Conservation (phyloP, 2,329 filamentous ascomycete species). For the Arthroderma sp. region DNA sequence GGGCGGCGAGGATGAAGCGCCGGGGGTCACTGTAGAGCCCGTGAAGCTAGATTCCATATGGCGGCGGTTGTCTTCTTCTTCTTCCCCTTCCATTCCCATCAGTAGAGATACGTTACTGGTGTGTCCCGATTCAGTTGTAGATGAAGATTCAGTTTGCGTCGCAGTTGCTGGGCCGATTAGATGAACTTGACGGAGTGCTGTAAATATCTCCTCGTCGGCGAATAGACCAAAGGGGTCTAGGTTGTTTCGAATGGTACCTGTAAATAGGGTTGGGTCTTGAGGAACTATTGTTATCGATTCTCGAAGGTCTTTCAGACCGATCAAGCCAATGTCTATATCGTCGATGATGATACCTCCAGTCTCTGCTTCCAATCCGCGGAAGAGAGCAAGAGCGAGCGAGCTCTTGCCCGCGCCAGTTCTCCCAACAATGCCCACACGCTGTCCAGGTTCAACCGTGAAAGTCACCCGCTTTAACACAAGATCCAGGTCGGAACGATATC, state of each 20-base stretch:
- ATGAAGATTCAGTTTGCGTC: conserved; percentile 1
- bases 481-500: conserved; percentile 78
- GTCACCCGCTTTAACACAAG: conserved; percentile 70
- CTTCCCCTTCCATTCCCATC: conserved; percentile 7
- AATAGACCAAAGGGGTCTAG: conserved; percentile 84
- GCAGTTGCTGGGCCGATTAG: conserved; percentile 46
- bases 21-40: no score
- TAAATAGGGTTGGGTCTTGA: conserved; percentile 86
- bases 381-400: conserved; percentile 81
- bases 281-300: conserved; percentile 95
- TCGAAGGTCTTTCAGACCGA: conserved; percentile 85
- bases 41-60: no score
- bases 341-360: conserved; percentile 82
- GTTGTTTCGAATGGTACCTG: conserved; percentile 80
- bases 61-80: neutral
- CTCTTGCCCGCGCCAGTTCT: conserved; percentile 94
- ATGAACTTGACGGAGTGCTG: conserved; percentile 73
- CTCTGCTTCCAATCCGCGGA: conserved; percentile 86
- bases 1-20: conserved; percentile 4
- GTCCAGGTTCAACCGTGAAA: conserved; percentile 71
- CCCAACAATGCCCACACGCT: conserved; percentile 94
- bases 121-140: neutral
- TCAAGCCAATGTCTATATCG: conserved; percentile 73
- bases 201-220: conserved; percentile 82
- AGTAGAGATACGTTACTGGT: conserved; percentile 13